Base-by-base conservation (phyloP, 495 filamentous ascomycete species). In the Tuber microsphaerosporum region DNA sequence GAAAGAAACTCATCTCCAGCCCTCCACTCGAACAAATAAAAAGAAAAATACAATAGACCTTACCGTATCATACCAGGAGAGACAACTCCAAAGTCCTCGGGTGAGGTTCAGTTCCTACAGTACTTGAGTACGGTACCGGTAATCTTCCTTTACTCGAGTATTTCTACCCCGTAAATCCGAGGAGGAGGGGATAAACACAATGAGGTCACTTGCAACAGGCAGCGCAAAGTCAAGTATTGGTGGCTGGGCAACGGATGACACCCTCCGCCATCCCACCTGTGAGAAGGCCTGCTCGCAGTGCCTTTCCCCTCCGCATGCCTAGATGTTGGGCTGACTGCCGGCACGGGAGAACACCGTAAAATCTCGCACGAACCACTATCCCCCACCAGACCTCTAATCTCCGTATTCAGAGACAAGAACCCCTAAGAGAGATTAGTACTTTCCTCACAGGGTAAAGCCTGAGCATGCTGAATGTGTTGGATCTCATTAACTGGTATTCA, bases 141-240 rank as follows among this genome's bases (percentile, higher is more conserved):
- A 45, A 22, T 8, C 45, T 31, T 26, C 42, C 34, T 17, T 10
- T 43, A n/a, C n/a, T n/a, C n/a, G n/a, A n/a, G 9, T 20, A 2
- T 46, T 43, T 34, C n/a, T n/a, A 16, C 26, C 34, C 43, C 31
- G 31, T 65, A 68, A 37, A 39, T 74, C 39, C 37, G 65, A 34
- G 56, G 56, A 65, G 26, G 56, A 65, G 31, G 14, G 56, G 56
- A 65, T 65, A 34, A 65, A 65, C 26, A 68, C n/a, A 68, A 73
- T 73, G 72, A 73, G 45, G 72, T 73, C 72, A 73, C 72, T 73
- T 46, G 56, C 22, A 31, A n/a, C 39, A 41, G 72, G 48, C 41
- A 37, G 73, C 65, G 41, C 73, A 74, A 39, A n/a, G 68, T 44
- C 61, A 31, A 26, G n/a, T 2, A 17, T 65, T 65, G 26, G 73